Evolutionary conservation across 1,139 yeast species (phyloP).

Genomic region (Geotrichum citri-aurantii): DNA sequence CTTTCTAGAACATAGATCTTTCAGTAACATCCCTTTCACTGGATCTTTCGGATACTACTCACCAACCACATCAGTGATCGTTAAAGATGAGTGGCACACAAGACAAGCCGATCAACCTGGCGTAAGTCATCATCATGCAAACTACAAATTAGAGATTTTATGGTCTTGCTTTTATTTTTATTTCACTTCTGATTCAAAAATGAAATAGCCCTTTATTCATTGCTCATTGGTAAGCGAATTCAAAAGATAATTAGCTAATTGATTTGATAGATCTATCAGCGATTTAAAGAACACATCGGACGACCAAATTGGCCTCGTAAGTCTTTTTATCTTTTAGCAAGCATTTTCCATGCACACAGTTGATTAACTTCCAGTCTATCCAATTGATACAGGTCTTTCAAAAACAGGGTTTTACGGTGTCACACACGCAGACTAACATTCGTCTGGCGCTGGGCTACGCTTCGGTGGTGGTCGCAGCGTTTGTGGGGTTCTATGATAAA

Average conservation of each 20-base stretch:
- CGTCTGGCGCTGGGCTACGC: slow-evolving; percentile 65
- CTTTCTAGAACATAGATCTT: neutral
- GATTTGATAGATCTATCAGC: slow-evolving; percentile 25
- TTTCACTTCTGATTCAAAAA: neutral
- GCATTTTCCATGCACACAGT: neutral
- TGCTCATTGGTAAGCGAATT: neutral
- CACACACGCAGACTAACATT: slow-evolving; percentile 51
- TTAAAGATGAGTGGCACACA: slow-evolving; percentile 15
- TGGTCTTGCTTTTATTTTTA: neutral
- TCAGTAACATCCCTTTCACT: too few species aligned
- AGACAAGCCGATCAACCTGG: slow-evolving; percentile 13
- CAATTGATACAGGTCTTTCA: slow-evolving; percentile 39
- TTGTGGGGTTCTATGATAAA: slow-evolving; percentile 63
- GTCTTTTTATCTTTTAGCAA: slow-evolving; percentile 2
- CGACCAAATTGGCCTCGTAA: slow-evolving; percentile 32
- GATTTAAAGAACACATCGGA: slow-evolving; percentile 35
- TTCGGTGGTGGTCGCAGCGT: slow-evolving; percentile 61
- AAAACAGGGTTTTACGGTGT: slow-evolving; percentile 57
- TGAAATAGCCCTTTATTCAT: neutral
- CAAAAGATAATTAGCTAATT: neutral
- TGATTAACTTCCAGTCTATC: slow-evolving; percentile 24
- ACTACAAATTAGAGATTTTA: neutral
- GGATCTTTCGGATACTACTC: neutral
- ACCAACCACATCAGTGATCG: neutral
- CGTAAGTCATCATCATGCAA: slow-evolving; percentile 1